Percentiles rank a stretch among this genome's conserved stretches.
phyloP scores from a whole-genome alignment of 1,284 basidiomycete species.

The Marasmius oreades region DNA sequence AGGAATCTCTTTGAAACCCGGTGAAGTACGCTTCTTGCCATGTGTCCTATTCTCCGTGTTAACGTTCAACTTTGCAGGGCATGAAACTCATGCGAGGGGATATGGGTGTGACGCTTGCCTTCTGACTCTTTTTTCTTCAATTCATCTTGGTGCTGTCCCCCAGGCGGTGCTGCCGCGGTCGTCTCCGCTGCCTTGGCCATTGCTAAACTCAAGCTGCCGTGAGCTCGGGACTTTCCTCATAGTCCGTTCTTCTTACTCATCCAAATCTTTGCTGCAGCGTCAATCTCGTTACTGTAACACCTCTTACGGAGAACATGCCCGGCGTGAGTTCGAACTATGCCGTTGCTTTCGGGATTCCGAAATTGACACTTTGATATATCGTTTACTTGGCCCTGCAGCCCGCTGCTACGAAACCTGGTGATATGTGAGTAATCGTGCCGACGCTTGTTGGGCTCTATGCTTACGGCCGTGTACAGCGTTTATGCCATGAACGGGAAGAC shows the following conservation, averaged over 20 bases:
- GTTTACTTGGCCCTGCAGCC: slow-evolving; percentile 33
- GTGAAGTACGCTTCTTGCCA: slow-evolving; percentile 44
- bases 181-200: slow-evolving; percentile 73
- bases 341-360: background rate
- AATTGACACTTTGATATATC: background rate
- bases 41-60: background rate
- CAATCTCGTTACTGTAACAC: slow-evolving; percentile 71
- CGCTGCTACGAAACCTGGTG: slow-evolving; percentile 85
- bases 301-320: slow-evolving; percentile 87
- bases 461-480: slow-evolving; percentile 41
- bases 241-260: background rate
- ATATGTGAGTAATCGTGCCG: slow-evolving; percentile 48
- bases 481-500: slow-evolving; percentile 89
- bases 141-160: background rate
- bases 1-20: slow-evolving; percentile 84
- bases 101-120: slow-evolving; percentile 54
- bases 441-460: background rate
- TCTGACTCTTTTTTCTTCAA: background rate
- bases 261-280: slow-evolving; percentile 42
- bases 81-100: slow-evolving; percentile 84
- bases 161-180: slow-evolving; percentile 79
- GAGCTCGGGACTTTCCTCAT: slow-evolving; percentile 25
- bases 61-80: slow-evolving; percentile 32
- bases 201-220: slow-evolving; percentile 79
- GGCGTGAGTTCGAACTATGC: slow-evolving; percentile 32